A percentile compares a stretch with the other conserved stretches of the same genome.
These are phyloP conservation scores for Chlamydomonas applanata DNA, from an alignment of 139 green algal genomes.

Conservation along the genomic window DNA sequence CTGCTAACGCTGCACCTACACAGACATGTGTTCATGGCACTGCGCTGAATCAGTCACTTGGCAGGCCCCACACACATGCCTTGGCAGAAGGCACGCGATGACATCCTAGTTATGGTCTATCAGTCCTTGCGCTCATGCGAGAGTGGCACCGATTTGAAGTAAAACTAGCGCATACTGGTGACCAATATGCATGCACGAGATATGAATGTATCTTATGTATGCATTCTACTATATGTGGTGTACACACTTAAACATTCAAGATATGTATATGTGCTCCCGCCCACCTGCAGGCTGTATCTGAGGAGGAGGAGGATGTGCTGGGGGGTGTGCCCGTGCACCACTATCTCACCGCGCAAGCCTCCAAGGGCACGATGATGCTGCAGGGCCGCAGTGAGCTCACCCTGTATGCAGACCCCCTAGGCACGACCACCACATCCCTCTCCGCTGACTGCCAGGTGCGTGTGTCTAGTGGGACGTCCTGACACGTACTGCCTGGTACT, in stretches of 20 bases:
- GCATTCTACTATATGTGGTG: too few species aligned
- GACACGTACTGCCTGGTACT: background rate
- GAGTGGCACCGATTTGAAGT: too few species aligned
- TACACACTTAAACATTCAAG: too few species aligned
- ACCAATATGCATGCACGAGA: too few species aligned
- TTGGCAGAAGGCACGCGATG: too few species aligned
- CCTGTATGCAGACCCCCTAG: slow-evolving; percentile 49
- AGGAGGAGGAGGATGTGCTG: slow-evolving; percentile 7
- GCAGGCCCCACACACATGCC: too few species aligned
- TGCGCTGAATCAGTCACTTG: too few species aligned
- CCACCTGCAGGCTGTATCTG: background rate
- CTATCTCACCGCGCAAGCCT: slow-evolving; percentile 28
- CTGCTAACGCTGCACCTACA: background rate
- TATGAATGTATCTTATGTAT: too few species aligned
- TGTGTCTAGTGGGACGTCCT: background rate
- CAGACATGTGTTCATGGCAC: background rate
- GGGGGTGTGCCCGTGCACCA: slow-evolving; percentile 35
- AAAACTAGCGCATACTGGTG: too few species aligned
- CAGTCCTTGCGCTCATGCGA: too few species aligned
- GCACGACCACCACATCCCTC: slow-evolving; percentile 42
- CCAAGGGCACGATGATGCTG: slow-evolving; percentile 34
- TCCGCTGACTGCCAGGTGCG: slow-evolving; percentile 42
- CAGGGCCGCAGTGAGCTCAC: slow-evolving; percentile 41
- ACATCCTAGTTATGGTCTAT: too few species aligned
- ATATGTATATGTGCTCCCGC: too few species aligned